Conservation (phyloP, 139 green algal genomes). For the Trebouxia sp. region DNA sequence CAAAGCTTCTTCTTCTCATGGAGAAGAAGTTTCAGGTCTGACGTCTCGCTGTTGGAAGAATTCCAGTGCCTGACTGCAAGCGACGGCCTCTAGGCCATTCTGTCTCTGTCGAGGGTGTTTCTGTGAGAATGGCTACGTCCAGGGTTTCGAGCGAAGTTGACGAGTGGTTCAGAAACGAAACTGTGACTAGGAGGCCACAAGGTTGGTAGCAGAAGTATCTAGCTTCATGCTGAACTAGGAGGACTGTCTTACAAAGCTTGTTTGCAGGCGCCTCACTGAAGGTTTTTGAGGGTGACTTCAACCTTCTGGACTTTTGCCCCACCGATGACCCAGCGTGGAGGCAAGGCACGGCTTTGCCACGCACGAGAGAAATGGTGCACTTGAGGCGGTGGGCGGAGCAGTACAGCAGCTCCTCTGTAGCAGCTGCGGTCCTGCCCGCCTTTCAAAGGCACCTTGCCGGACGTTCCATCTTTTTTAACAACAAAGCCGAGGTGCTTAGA, state of each 20-base stretch:
- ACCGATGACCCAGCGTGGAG: slow-evolving; percentile 8
- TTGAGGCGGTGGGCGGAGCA: slow-evolving; percentile 14
- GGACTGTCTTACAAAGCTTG: background rate
- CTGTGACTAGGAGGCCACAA: background rate
- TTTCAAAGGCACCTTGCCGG: slow-evolving; percentile 16
- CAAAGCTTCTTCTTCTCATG: background rate
- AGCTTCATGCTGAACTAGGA: background rate
- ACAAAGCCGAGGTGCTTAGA: slow-evolving; percentile 7
- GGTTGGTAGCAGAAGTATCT: slow-evolving; percentile 2
- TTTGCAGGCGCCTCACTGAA: slow-evolving; percentile 8
- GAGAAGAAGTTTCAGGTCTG: slow-evolving; percentile 10
- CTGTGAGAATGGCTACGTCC: slow-evolving; percentile 16
- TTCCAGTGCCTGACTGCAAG: slow-evolving; percentile 6
- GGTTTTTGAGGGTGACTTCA: slow-evolving; percentile 18
- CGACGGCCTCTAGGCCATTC: background rate
- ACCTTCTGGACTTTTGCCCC: slow-evolving; percentile 7
- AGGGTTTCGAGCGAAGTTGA: slow-evolving; percentile 2
- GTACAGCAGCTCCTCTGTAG: slow-evolving; percentile 1
- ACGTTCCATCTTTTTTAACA: slow-evolving; percentile 16
- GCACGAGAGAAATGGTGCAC: slow-evolving; percentile 12
- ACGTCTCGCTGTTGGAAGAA: slow-evolving; percentile 13
- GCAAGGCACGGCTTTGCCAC: slow-evolving; percentile 15
- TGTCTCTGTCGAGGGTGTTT: background rate
- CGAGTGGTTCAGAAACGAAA: slow-evolving; percentile 18
- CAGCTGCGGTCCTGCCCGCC: background rate